Conservation (phyloP, 768 basidiomycete species). For the Erythrobasidium yunnanense region DNA sequence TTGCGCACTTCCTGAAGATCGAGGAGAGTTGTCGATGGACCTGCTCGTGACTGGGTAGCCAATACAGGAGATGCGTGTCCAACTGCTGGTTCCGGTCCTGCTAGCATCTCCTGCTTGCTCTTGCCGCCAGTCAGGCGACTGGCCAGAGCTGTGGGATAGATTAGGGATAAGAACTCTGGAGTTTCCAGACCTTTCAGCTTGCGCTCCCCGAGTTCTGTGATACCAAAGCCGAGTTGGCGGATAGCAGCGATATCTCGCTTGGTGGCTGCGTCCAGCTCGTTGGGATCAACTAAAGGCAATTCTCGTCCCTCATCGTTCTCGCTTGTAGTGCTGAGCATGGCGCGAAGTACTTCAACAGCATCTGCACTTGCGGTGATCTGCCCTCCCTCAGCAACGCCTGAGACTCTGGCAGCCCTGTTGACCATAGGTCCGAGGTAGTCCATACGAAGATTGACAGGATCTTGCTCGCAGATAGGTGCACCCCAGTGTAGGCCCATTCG, state of each 20-base stretch:
- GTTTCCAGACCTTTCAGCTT: conserved; percentile 90
- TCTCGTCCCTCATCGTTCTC: conserved; percentile 44
- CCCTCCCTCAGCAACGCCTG: conserved; percentile 70
- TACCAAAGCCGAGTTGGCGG: conserved; percentile 55
- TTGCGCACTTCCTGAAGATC: conserved; percentile 20
- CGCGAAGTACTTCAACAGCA: conserved; percentile 48
- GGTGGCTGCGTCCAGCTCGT: conserved; percentile 39
- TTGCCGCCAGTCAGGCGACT: conserved; percentile 24
- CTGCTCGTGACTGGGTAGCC: background rate
- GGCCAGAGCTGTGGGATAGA: conserved; percentile 66
- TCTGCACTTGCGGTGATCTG: conserved; percentile 87
- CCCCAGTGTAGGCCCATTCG: conserved; percentile 98
- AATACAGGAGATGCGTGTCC: background rate
- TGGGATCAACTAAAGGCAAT: conserved; percentile 32
- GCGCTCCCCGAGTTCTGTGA: conserved; percentile 71
- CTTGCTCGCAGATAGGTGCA: conserved; percentile 72
- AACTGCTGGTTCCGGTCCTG: background rate
- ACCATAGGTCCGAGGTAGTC: conserved; percentile 96
- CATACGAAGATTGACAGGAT: conserved; percentile 87
- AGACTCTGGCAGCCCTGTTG: conserved; percentile 80
- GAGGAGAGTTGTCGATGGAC: background rate
- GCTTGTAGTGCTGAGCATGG: conserved; percentile 32
- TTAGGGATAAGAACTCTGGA: conserved; percentile 70
- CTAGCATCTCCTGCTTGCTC: conserved; percentile 16
- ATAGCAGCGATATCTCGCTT: conserved; percentile 58